Conservation (phyloP, 176 grass and related monocot genomes). For the Thalia dealbata region DNA sequence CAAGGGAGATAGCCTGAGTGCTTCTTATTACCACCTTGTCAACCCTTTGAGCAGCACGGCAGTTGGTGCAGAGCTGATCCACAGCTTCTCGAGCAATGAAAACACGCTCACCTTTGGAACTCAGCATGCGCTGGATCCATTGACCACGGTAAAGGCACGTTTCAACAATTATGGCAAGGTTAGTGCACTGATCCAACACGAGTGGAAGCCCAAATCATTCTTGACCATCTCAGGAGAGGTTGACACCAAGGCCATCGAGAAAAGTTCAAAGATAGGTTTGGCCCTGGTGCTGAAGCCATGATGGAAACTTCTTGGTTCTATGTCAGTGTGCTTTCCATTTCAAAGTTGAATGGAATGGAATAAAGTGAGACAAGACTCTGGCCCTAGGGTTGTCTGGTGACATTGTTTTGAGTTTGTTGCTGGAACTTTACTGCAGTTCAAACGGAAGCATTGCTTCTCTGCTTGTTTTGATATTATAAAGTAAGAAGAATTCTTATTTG, state of each 20-base stretch:
- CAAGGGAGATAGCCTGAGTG: slow-evolving; percentile 73
- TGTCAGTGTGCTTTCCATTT: slow-evolving; percentile 14
- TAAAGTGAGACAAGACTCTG: slow-evolving; percentile 4
- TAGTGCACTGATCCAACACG: slow-evolving; percentile 69
- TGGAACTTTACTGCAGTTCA: background rate
- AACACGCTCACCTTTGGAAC: slow-evolving; percentile 68
- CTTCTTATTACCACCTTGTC: slow-evolving; percentile 67
- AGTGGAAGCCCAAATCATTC: slow-evolving; percentile 61
- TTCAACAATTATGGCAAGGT: slow-evolving; percentile 76
- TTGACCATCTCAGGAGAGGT: slow-evolving; percentile 68
- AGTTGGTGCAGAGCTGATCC: slow-evolving; percentile 72
- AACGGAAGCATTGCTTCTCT: background rate
- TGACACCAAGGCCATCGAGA: slow-evolving; percentile 90
- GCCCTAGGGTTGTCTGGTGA: background rate
- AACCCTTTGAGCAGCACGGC: slow-evolving; percentile 32
- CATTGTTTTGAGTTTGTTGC: background rate
- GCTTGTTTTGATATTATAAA: background rate
- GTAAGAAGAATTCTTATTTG: background rate
- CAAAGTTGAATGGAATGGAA: slow-evolving; percentile 9
- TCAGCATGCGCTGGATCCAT: slow-evolving; percentile 56
- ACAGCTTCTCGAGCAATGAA: slow-evolving; percentile 56
- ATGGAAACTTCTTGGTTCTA: slow-evolving; percentile 18
- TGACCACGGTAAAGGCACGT: slow-evolving; percentile 62
- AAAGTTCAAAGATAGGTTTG: slow-evolving; percentile 87
- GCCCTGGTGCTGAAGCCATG: slow-evolving; percentile 78